These are phyloP conservation scores for Parafenestella ontariensis DNA, from an alignment of 2,329 filamentous ascomycete species.

Conservation along the genomic window DNA sequence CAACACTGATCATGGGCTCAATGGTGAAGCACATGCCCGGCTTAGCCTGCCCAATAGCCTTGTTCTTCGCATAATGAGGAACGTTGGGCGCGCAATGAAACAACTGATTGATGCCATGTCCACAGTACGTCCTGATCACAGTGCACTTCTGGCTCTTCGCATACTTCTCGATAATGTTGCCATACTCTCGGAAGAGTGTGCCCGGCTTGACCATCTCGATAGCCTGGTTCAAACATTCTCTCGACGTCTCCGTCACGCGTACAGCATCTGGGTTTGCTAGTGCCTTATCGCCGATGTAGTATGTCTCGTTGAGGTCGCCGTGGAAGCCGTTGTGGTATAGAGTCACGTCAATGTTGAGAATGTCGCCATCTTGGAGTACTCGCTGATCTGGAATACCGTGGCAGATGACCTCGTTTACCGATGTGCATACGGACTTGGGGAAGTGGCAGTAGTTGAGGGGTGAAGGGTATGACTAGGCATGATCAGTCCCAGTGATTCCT, in stretches of 20 bases:
- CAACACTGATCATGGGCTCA: slow-evolving; percentile 96
- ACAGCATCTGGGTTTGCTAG: slow-evolving; percentile 84
- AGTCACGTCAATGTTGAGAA: slow-evolving; percentile 95
- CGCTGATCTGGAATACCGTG: slow-evolving; percentile 97
- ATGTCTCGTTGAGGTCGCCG: slow-evolving; percentile 96
- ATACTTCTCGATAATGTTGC: slow-evolving; percentile 93
- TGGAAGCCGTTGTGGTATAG: slow-evolving; percentile 95
- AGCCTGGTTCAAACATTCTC: slow-evolving; percentile 88
- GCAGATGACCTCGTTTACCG: slow-evolving; percentile 96
- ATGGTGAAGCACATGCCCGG: slow-evolving; percentile 99
- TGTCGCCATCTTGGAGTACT: slow-evolving; percentile 87
- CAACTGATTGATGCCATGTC: slow-evolving; percentile 90
- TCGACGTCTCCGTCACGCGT: slow-evolving; percentile 86
- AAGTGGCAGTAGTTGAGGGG: slow-evolving; percentile 95
- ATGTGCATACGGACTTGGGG: slow-evolving; percentile 97
- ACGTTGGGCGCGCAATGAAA: slow-evolving; percentile 96
- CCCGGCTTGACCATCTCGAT: slow-evolving; percentile 94
- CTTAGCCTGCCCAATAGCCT: slow-evolving; percentile 92
- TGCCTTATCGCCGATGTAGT: slow-evolving; percentile 93
- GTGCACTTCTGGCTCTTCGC: slow-evolving; percentile 86
- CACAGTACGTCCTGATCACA: slow-evolving; percentile 94
- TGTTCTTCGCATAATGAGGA: slow-evolving; percentile 98
- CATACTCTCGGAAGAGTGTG: slow-evolving; percentile 89
- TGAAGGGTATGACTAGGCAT: slow-evolving; percentile 84
- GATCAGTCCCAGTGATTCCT: slow-evolving; percentile 18